Evolutionary conservation across 257 asterid species (phyloP), one percentile per base, ranked within the genome.

Genomic region (Nicotiana noctiflora): DNA sequence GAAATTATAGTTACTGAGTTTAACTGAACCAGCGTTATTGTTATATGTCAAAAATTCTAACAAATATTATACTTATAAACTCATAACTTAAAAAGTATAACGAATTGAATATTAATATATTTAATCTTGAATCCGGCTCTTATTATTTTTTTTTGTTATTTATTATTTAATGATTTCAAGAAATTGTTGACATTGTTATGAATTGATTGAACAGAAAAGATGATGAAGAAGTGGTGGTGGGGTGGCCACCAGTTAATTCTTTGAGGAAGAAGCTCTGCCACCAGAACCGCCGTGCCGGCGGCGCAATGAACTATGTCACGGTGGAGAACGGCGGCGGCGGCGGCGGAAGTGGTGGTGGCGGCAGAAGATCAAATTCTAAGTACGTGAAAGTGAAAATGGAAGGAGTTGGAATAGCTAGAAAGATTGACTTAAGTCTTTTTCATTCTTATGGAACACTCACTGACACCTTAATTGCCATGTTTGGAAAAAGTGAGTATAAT

Each of bases 371-470:
- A 27, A 85, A 74, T 23, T 88, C 88, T 5, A 79, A 31, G 88
- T 88, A 81, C 19, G 93, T 92, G 70, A 92, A 92, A 77, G 97
- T 91, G 85, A 91, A 88, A 81, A 92, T 92, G 96, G 96, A 92
- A 55, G 96, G 97, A 5, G 82, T 90, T 13, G 97, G 93, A 65
- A 91, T 92, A 53, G 89, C 86, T 18, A 91, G 97, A 68, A 92
- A 92, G 82, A 76, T 92, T 70, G 90, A 92, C 80, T 53, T 92
- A 2, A 84, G 80, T 44, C 63, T 15, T 37, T 84, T 88, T 75
- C 84, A 56, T 7, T 91, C 91, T 63, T 82, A 80, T 81, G 86
- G 70, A 44, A 51, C 90, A 1, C 90, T 91, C 51, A 74, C 66
- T 12, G 66, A 79, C 66, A 81, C 85, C 61, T 87, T 92, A 81